These are phyloP conservation scores for Calendula officinalis DNA, from an alignment of 129 eudicot species.

Conservation along the genomic window DNA sequence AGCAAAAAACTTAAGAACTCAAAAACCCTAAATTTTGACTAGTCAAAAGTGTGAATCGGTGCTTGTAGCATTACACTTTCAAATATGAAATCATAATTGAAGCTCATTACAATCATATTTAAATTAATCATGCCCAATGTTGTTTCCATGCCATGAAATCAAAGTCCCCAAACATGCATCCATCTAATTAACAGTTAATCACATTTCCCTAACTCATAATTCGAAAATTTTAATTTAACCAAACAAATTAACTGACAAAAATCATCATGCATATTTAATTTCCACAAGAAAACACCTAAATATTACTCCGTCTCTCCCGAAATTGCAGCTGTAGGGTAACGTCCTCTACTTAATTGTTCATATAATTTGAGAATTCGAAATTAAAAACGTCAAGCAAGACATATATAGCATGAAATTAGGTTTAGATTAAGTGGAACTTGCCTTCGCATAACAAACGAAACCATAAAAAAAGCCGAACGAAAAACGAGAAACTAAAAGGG, in stretches of 20 bases:
- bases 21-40: constrained; percentile 17
- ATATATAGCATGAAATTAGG: constrained; percentile 1
- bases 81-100: background rate
- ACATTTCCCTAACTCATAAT: background rate
- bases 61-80: background rate
- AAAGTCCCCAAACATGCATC: constrained; percentile 9
- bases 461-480: background rate
- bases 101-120: background rate
- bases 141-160: background rate
- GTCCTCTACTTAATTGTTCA: background rate
- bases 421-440: background rate
- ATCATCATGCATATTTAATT: background rate
- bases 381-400: background rate
- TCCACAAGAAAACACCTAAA: constrained; percentile 1
- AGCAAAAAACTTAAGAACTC: background rate
- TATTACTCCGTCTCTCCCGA: background rate
- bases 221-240: background rate
- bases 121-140: background rate
- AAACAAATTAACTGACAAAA: background rate
- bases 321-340: background rate
- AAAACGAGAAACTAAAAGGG: constrained; percentile 8
- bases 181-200: constrained; percentile 6
- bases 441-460: background rate
- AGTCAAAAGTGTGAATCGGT: background rate
- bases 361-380: background rate